Evolutionary conservation across 805 yeast species (phyloP).

Genomic region (Sugiyamaella mastotermitis): DNA sequence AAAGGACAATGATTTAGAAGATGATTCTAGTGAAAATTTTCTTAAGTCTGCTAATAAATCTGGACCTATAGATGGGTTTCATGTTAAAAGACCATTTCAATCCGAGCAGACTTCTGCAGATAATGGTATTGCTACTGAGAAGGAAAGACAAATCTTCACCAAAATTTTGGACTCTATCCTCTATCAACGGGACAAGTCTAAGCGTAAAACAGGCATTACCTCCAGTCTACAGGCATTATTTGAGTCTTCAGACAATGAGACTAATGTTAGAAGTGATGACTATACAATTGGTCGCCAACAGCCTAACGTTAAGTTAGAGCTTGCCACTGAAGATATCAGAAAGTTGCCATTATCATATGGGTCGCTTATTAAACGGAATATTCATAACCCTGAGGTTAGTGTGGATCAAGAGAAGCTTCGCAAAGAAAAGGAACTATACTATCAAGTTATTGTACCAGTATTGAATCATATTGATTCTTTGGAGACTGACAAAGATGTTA

Average conservation of each 20-base stretch:
- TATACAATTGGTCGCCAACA: not conserved
- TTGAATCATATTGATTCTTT: slow-evolving; percentile 20
- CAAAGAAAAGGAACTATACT: not conserved
- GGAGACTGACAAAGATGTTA: slow-evolving; percentile 22
- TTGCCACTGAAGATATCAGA: slow-evolving; percentile 15
- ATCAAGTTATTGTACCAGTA: slow-evolving; percentile 13
- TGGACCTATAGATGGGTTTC: slow-evolving; percentile 2
- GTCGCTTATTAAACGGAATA: slow-evolving; percentile 8
- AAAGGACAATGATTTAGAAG: no score
- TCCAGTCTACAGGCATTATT: slow-evolving; percentile 17
- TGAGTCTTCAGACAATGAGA: slow-evolving; percentile 9
- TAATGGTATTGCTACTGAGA: slow-evolving; percentile 13
- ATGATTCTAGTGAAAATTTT: no score
- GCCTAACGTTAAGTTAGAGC: slow-evolving; percentile 12
- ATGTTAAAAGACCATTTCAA: slow-evolving; percentile 12
- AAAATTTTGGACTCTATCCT: slow-evolving; percentile 18
- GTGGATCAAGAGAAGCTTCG: not conserved
- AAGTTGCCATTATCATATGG: slow-evolving; percentile 16
- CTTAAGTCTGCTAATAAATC: no score
- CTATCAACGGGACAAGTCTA: slow-evolving; percentile 1
- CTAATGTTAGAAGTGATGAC: not conserved
- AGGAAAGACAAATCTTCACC: slow-evolving; percentile 18
- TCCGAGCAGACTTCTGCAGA: slow-evolving; percentile 7
- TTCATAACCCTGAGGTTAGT: not conserved
- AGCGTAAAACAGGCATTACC: not conserved